Conservation (phyloP, 2,329 filamentous ascomycete genomes). For the Karstenula rhodostoma region DNA sequence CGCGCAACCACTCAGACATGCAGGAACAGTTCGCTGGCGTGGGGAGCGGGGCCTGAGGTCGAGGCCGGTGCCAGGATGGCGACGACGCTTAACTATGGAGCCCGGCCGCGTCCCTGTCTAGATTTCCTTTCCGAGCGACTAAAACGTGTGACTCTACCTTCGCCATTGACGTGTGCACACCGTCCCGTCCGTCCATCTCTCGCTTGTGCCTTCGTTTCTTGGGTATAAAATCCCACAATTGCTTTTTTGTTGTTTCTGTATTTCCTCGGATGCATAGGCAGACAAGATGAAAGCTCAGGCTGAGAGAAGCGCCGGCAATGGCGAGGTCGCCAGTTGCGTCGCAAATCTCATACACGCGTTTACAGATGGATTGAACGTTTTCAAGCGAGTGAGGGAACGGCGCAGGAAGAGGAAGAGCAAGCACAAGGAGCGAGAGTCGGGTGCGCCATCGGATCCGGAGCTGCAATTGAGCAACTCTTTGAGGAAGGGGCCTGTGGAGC, state of each 20-base stretch:
- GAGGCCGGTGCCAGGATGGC: slow-evolving; percentile 22
- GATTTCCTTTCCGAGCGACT: background rate
- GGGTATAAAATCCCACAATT: slow-evolving; percentile 22
- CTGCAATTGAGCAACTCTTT: slow-evolving; percentile 51
- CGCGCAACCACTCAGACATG: slow-evolving; percentile 42
- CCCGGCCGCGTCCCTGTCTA: slow-evolving; percentile 26
- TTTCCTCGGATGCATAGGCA: background rate
- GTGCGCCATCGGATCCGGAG: slow-evolving; percentile 44
- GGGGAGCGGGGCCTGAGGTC: slow-evolving; percentile 7
- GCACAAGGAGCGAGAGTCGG: slow-evolving; percentile 27
- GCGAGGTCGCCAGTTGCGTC: slow-evolving; percentile 47
- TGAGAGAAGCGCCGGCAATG: slow-evolving; percentile 28
- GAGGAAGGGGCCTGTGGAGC: slow-evolving; percentile 52
- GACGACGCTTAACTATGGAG: slow-evolving; percentile 41
- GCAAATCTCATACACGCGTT: slow-evolving; percentile 55
- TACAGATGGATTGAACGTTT: slow-evolving; percentile 55
- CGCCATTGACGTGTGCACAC: slow-evolving; percentile 1
- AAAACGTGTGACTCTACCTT: slow-evolving; percentile 19
- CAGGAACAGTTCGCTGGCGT: slow-evolving; percentile 36
- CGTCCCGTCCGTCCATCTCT: slow-evolving; percentile 16
- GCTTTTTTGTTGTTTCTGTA: slow-evolving; percentile 24
- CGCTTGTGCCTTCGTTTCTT: slow-evolving; percentile 23
- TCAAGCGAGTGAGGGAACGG: slow-evolving; percentile 52
- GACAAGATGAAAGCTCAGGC: slow-evolving; percentile 36
- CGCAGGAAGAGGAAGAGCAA: slow-evolving; percentile 38